Conservation (phyloP, 352 stramenopile genomes). For the Phytopythium cucurbitacearum region DNA sequence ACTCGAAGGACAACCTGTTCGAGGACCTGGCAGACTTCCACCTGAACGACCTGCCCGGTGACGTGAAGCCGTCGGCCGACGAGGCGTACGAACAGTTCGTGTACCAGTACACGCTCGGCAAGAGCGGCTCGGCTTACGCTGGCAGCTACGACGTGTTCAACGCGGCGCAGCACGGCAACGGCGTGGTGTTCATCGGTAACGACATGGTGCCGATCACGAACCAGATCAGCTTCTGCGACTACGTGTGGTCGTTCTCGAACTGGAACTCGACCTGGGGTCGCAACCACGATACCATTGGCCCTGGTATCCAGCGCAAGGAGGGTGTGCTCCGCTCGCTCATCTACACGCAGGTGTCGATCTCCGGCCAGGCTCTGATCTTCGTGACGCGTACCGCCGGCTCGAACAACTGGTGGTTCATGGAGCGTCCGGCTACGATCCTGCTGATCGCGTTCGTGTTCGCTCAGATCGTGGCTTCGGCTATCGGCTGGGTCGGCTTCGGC, state of each 20-base stretch:
- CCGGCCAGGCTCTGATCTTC: conserved; percentile 70
- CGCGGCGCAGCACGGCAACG: conserved; percentile 39
- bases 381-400: conserved; percentile 64
- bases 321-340: conserved; percentile 60
- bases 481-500: conserved; percentile 62
- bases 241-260: conserved; percentile 65
- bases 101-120: conserved; percentile 49
- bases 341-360: conserved; percentile 74
- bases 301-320: conserved; percentile 63
- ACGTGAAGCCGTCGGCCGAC: conserved; percentile 32
- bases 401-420: conserved; percentile 76
- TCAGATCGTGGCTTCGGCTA: conserved; percentile 56
- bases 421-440: conserved; percentile 60
- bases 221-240: conserved; percentile 58
- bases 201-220: conserved; percentile 62
- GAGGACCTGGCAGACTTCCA: conserved; percentile 51
- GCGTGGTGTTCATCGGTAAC: conserved; percentile 51
- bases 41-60: conserved; percentile 38
- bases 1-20: conserved; percentile 45
- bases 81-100: conserved; percentile 54
- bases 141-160: conserved; percentile 36
- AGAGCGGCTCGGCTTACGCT: conserved; percentile 20
- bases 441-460: conserved; percentile 67
- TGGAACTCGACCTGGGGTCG: conserved; percentile 67
- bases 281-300: conserved; percentile 57